Percentiles rank a stretch among this genome's conserved stretches.
Conservation (phyloP, 371 early-diverging fungal genomes). For the Mortierella sp. region DNA sequence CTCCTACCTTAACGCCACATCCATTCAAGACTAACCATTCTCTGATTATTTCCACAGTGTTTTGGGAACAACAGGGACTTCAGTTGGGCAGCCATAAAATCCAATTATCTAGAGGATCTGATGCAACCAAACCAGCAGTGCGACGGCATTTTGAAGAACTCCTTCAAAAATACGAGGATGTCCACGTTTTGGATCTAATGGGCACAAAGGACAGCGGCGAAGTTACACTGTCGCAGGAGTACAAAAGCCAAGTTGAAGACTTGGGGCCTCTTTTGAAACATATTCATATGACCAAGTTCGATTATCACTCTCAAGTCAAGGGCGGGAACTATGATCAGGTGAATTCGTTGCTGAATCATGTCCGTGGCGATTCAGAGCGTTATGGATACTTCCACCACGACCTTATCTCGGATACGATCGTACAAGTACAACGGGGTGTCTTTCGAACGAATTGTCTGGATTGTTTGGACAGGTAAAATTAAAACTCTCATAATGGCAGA, state of each 20-base stretch:
- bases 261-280: constrained; percentile 54
- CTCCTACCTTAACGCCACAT: too few relatives aligned
- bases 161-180: constrained; percentile 75
- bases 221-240: constrained; percentile 76
- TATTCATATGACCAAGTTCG: constrained; percentile 78
- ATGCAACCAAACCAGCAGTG: constrained; percentile 83
- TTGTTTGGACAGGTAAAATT: constrained; percentile 69
- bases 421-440: constrained; percentile 82
- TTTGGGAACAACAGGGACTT: constrained; percentile 94
- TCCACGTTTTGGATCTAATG: constrained; percentile 89
- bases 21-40: too few relatives aligned
- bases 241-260: constrained; percentile 65
- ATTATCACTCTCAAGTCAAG: constrained; percentile 86
- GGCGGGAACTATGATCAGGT: constrained; percentile 87
- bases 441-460: constrained; percentile 98
- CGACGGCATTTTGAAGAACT: constrained; percentile 87
- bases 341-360: constrained; percentile 61
- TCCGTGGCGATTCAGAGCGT: constrained; percentile 61
- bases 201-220: constrained; percentile 81
- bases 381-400: constrained; percentile 81
- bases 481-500: background rate
- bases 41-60: constrained; percentile 63
- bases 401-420: constrained; percentile 63
- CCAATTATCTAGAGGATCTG: constrained; percentile 76
- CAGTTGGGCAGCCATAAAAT: constrained; percentile 88